Percentiles rank a stretch among this genome's conserved stretches.
Conservation (phyloP, 1,139 yeast species). For the Hanseniaspora sp. region DNA sequence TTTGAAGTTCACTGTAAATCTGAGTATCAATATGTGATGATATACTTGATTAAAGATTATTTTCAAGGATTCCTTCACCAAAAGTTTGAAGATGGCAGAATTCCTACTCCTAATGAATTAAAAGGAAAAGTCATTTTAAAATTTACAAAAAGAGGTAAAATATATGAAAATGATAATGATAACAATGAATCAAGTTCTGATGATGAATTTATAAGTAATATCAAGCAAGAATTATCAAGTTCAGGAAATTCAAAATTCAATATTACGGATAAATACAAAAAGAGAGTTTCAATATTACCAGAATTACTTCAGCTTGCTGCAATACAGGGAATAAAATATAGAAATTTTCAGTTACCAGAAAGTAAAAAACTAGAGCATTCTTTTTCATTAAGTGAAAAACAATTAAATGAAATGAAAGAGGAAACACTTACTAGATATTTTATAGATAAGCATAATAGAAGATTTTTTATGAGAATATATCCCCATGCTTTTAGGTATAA, state of each 20-base stretch:
- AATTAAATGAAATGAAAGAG: slow-evolving; percentile 50
- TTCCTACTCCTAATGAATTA: slow-evolving; percentile 67
- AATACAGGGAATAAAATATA: slow-evolving; percentile 60
- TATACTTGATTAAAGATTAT: slow-evolving; percentile 39
- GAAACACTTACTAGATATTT: slow-evolving; percentile 45
- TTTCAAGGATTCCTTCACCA: slow-evolving; percentile 47
- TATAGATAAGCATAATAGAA: slow-evolving; percentile 64
- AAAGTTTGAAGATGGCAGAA: slow-evolving; percentile 21
- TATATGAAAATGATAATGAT: slow-evolving; percentile 9
- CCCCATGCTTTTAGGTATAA: slow-evolving; percentile 70
- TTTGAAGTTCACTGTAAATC: slow-evolving; percentile 70
- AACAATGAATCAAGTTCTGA: slow-evolving; percentile 20
- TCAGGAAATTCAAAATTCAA: slow-evolving; percentile 14
- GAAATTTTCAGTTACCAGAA: slow-evolving; percentile 76
- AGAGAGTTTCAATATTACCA: slow-evolving; percentile 34
- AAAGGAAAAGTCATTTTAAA: slow-evolving; percentile 63
- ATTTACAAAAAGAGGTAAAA: slow-evolving; percentile 47
- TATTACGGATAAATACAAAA: slow-evolving; percentile 21
- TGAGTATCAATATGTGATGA: slow-evolving; percentile 52
- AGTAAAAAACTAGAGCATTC: slow-evolving; percentile 73
- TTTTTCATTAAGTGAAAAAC: slow-evolving; percentile 74
- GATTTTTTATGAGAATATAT: slow-evolving; percentile 69
- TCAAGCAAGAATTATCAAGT: neutral
- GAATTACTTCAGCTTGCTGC: slow-evolving; percentile 56
- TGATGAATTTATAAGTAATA: slow-evolving; percentile 10